These are phyloP conservation scores for Pisolithus albus DNA, from an alignment of 768 basidiomycete genomes.

Conservation along the genomic window DNA sequence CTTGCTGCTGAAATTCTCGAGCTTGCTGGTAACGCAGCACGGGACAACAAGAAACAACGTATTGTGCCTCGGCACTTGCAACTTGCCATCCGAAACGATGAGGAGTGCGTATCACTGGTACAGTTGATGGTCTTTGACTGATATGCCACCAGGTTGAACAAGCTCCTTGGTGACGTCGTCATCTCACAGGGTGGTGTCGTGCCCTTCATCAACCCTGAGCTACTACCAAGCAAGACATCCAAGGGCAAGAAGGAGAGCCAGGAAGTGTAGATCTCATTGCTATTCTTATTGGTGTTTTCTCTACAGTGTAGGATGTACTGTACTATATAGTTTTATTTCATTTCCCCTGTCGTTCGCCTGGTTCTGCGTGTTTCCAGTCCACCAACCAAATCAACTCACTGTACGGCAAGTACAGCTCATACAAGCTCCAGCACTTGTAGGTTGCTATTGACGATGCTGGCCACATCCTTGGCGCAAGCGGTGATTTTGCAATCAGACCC, in stretches of 20 bases:
- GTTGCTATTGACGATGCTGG: too few relatives aligned
- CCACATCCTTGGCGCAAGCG: too few relatives aligned
- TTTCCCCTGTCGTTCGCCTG: constrained; percentile 12
- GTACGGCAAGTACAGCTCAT: too few relatives aligned
- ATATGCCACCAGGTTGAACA: constrained; percentile 27
- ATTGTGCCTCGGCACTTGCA: constrained; percentile 62
- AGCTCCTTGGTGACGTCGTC: constrained; percentile 40
- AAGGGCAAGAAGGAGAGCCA: constrained; percentile 49
- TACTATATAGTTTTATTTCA: constrained; percentile 22
- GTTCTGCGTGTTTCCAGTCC: not conserved
- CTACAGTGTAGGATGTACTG: constrained; percentile 24
- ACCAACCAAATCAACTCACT: not conserved
- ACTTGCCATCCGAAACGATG: constrained; percentile 59
- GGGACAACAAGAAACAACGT: constrained; percentile 54
- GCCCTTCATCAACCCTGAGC: constrained; percentile 44
- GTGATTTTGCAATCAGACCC: too few relatives aligned
- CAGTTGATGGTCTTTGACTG: not conserved
- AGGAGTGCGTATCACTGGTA: constrained; percentile 31
- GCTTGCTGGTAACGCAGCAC: constrained; percentile 51
- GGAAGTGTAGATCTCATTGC: constrained; percentile 31
- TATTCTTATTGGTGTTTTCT: constrained; percentile 12
- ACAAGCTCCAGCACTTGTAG: too few relatives aligned
- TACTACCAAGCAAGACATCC: constrained; percentile 46
- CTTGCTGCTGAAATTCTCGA: constrained; percentile 60
- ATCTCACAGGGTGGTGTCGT: constrained; percentile 61